Evolutionary conservation across 2,329 filamentous ascomycete genomes (phyloP).

Genomic region (Monilinia polystroma): DNA sequence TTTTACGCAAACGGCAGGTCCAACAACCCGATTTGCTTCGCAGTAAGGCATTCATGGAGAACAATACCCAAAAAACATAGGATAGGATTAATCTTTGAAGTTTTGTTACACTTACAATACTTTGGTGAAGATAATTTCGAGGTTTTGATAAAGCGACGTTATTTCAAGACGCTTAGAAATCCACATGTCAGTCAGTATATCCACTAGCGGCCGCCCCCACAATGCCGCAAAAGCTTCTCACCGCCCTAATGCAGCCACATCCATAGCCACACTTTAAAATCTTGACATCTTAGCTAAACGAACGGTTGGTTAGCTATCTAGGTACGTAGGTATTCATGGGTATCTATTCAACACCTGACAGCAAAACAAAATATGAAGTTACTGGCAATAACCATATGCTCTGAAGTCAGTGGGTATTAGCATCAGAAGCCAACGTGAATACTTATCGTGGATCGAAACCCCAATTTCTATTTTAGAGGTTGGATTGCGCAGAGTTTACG

Average conservation of each 20-base stretch:
- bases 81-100: too few species aligned
- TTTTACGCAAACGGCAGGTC: slow-evolving; percentile 56
- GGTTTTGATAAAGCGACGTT: not conserved
- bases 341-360: not conserved
- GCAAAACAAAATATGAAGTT: not conserved
- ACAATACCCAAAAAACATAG: not conserved
- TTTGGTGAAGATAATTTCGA: not conserved
- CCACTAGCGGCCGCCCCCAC: slow-evolving; percentile 10
- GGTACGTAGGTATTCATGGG: not conserved
- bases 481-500: not conserved
- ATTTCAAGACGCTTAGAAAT: not conserved
- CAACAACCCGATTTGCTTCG: slow-evolving; percentile 28
- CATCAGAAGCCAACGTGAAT: not conserved
- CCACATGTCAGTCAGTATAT: not conserved
- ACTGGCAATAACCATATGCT: not conserved
- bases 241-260: not conserved
- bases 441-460: not conserved
- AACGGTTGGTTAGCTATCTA: not conserved
- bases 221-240: not conserved
- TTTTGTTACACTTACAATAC: not conserved
- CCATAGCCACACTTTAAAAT: not conserved
- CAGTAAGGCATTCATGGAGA: slow-evolving; percentile 11
- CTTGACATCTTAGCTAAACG: too few species aligned
- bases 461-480: too few species aligned
- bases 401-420: not conserved